A percentile compares a stretch with the other conserved stretches of the same genome.
Conservation (phyloP, 345 rosid species). For the Combretum micranthum region DNA sequence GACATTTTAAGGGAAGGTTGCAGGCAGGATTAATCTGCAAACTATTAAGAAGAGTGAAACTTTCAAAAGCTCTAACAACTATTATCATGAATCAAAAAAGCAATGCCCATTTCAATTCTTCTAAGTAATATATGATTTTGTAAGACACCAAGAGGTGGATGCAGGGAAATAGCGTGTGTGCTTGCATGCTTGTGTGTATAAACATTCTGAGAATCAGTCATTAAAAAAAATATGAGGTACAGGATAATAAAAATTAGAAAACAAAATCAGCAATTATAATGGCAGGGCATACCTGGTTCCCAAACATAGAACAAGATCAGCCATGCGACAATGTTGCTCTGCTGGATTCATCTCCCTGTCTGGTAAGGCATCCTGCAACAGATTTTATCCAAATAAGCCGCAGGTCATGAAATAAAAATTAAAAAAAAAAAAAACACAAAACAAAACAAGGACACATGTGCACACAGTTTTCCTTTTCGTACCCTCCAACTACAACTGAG, state of each 20-base stretch:
- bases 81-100: background rate
- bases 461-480: too few species aligned
- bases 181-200: too few species aligned
- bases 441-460: too few species aligned
- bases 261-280: background rate
- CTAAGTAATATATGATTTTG: too few species aligned
- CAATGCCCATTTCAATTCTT: background rate
- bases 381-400: too few species aligned
- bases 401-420: background rate
- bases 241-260: background rate
- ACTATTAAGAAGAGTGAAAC: constrained; percentile 11
- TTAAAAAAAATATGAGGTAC: too few species aligned
- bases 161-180: too few species aligned
- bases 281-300: constrained; percentile 26
- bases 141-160: too few species aligned
- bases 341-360: constrained; percentile 32
- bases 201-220: too few species aligned
- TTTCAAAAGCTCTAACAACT: background rate
- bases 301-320: constrained; percentile 36
- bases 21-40: constrained; percentile 37
- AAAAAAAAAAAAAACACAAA: background rate
- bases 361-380: constrained; percentile 29
- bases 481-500: too few species aligned
- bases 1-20: constrained; percentile 31
- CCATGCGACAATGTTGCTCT: constrained; percentile 31